phyloP scores from a whole-genome alignment of 2,329 filamentous ascomycete genomes.

The Ophiosphaerella korrae region DNA sequence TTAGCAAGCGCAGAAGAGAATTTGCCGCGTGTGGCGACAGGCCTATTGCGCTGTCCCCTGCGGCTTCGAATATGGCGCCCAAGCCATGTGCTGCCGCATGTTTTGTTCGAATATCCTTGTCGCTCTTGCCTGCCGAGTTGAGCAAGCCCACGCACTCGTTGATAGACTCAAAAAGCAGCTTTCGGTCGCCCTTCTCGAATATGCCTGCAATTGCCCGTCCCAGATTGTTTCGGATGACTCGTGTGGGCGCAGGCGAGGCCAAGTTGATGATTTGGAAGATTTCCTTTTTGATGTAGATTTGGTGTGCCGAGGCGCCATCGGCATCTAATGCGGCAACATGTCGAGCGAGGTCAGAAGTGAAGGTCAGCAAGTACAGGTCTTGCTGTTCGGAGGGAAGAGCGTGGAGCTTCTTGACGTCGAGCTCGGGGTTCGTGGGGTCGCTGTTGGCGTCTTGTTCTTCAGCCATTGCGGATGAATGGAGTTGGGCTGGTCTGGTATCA shows the following conservation, averaged over 20 bases:
- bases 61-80: slow-evolving; percentile 87
- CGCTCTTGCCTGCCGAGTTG: slow-evolving; percentile 71
- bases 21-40: slow-evolving; percentile 76
- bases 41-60: slow-evolving; percentile 89
- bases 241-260: slow-evolving; percentile 76
- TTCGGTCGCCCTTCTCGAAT: slow-evolving; percentile 83
- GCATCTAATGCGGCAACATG: slow-evolving; percentile 76
- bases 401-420: slow-evolving; percentile 89
- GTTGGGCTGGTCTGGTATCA: slow-evolving; percentile 8
- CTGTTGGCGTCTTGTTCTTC: slow-evolving; percentile 41
- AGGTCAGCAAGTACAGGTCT: slow-evolving; percentile 89
- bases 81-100: slow-evolving; percentile 88
- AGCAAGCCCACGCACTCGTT: slow-evolving; percentile 81
- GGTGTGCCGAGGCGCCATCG: slow-evolving; percentile 84
- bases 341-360: slow-evolving; percentile 79
- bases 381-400: slow-evolving; percentile 91
- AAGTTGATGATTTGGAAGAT: slow-evolving; percentile 91
- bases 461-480: slow-evolving; percentile 28
- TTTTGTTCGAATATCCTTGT: slow-evolving; percentile 77
- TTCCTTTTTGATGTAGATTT: slow-evolving; percentile 91
- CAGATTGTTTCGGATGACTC: slow-evolving; percentile 87
- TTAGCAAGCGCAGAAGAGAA: slow-evolving; percentile 77
- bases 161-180: slow-evolving; percentile 90
- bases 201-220: slow-evolving; percentile 83
- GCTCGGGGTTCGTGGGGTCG: slow-evolving; percentile 67